phyloP scores from a whole-genome alignment of 2,329 filamentous ascomycete species.

The Trichothecium roseum region DNA sequence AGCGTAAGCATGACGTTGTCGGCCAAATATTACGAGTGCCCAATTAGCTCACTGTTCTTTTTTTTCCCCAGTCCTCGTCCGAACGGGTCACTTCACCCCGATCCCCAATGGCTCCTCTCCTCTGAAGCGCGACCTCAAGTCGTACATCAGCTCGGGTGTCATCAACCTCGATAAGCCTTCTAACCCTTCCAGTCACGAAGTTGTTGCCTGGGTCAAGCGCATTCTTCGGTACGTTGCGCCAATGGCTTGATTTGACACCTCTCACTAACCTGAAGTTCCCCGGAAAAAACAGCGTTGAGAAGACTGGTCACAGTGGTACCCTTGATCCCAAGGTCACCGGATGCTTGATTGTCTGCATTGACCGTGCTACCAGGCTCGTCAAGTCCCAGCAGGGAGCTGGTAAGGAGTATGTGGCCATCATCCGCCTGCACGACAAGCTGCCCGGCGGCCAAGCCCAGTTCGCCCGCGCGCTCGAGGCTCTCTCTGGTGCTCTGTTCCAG shows the following conservation, averaged over 20 bases:
- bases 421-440: conserved; percentile 90
- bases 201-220: conserved; percentile 98
- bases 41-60: conserved; percentile 3
- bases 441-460: conserved; percentile 90
- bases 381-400: conserved; percentile 98
- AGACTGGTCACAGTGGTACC: conserved; percentile 96
- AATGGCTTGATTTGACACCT: no score
- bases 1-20: conserved; percentile 48
- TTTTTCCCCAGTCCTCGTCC: conserved; percentile 59
- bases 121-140: conserved; percentile 88
- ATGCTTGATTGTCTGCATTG: conserved; percentile 89
- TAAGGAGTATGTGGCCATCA: conserved; percentile 97
- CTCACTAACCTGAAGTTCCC: background rate
- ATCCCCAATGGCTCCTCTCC: conserved; percentile 90
- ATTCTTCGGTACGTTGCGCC: conserved; percentile 62
- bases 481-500: conserved; percentile 87
- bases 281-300: conserved; percentile 44
- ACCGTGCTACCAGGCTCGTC: conserved; percentile 92
- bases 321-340: conserved; percentile 97
- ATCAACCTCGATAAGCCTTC: conserved; percentile 85
- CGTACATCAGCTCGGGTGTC: conserved; percentile 92
- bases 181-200: conserved; percentile 96
- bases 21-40: background rate
- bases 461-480: conserved; percentile 82
- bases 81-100: conserved; percentile 93